phyloP scores from a whole-genome alignment of 495 filamentous ascomycete species.

The Cudoniella acicularis region DNA sequence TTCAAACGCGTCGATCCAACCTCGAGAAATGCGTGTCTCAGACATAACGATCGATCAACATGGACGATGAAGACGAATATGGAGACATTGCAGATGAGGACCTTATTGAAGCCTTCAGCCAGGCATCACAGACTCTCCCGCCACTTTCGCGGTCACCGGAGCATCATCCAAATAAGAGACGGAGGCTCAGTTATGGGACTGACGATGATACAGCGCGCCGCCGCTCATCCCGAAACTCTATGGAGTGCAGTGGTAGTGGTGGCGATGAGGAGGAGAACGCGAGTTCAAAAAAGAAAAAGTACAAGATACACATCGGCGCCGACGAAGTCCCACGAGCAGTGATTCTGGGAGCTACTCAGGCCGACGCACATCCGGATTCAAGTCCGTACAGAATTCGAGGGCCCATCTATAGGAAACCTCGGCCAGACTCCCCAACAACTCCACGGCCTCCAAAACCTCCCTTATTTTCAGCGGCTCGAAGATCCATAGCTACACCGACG shows the following conservation, averaged over 20 bases:
- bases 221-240: conserved; percentile 2
- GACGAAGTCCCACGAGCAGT: conserved; percentile 9
- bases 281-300: conserved; percentile 22
- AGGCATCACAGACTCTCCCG: conserved; percentile 23
- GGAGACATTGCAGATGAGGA: conserved; percentile 26
- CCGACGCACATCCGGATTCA: conserved; percentile 22
- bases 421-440: conserved; percentile 12
- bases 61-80: conserved; percentile 23
- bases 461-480: not conserved
- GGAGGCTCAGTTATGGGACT: not conserved
- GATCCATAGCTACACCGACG: not conserved
- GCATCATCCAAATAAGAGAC: conserved; percentile 4
- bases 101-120: conserved; percentile 22
- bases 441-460: conserved; percentile 4
- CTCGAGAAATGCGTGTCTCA: not conserved
- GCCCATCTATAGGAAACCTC: conserved; percentile 24
- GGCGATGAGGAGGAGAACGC: conserved; percentile 14
- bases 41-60: conserved; percentile 1
- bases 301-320: conserved; percentile 21
- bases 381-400: conserved; percentile 28
- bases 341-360: conserved; percentile 24
- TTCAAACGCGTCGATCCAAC: not conserved
- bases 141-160: conserved; percentile 2
- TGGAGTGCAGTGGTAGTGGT: conserved; percentile 1
- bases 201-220: conserved; percentile 4